These are phyloP conservation scores for Oryza coarctata DNA, from an alignment of 176 grass and related monocot species.

Conservation along the genomic window DNA sequence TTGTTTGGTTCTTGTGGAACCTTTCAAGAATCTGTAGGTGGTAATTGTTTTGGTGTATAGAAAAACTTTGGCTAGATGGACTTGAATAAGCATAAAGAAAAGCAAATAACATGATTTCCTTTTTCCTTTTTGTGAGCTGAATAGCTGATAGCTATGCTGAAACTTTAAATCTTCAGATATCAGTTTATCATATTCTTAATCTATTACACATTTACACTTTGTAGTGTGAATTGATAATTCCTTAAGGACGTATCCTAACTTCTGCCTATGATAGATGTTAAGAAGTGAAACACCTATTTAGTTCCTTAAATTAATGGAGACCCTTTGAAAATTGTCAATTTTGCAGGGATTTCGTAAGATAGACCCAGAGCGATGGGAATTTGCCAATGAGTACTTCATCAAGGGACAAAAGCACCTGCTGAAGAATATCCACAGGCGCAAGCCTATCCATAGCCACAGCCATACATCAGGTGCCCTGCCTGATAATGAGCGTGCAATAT, in stretches of 20 bases:
- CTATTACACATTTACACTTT: neutral
- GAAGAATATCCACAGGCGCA: constrained; percentile 85
- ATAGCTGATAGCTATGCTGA: neutral
- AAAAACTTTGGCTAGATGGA: constrained; percentile 7
- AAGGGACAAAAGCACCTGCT: constrained; percentile 89
- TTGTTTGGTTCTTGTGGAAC: neutral
- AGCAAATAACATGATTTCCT: neutral
- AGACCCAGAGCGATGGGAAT: constrained; percentile 96
- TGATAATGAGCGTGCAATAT: constrained; percentile 58
- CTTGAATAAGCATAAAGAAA: neutral
- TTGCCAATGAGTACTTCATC: constrained; percentile 77
- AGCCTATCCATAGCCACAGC: constrained; percentile 96
- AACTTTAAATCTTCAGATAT: neutral
- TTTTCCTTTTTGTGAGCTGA: neutral
- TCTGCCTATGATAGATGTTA: neutral
- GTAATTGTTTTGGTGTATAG: neutral
- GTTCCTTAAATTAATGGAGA: neutral
- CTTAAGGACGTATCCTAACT: neutral
- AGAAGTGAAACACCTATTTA: neutral
- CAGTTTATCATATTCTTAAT: neutral
- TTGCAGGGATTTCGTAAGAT: constrained; percentile 91
- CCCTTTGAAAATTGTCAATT: constrained; percentile 5
- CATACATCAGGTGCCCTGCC: constrained; percentile 49
- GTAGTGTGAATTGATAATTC: neutral
- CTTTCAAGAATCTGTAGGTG: neutral